These are phyloP conservation scores for Cercospora sesami DNA, from an alignment of 2,329 filamentous ascomycete genomes.

Conservation along the genomic window DNA sequence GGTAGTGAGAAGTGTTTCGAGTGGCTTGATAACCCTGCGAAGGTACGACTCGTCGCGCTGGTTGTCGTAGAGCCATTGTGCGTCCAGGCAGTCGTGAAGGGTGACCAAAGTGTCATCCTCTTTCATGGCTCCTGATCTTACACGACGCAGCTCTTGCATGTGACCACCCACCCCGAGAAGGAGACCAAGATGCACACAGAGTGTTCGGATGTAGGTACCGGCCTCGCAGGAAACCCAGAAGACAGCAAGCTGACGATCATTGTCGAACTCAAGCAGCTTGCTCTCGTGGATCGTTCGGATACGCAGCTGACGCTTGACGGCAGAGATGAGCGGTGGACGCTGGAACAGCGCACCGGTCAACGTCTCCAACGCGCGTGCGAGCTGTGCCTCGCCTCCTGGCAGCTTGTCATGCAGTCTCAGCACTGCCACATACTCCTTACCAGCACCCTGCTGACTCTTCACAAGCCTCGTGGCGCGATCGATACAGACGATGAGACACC, in stretches of 20 bases:
- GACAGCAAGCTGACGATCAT: conserved; percentile 92
- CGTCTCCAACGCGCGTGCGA: conserved; percentile 90
- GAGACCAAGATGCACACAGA: conserved; percentile 88
- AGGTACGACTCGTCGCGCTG: conserved; percentile 91
- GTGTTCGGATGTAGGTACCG: conserved; percentile 96
- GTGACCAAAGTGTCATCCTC: conserved; percentile 88
- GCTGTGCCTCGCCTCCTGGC: conserved; percentile 87
- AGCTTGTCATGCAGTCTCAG: conserved; percentile 94
- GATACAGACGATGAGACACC: conserved; percentile 91
- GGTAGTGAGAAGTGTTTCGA: conserved; percentile 85
- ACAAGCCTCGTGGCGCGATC: conserved; percentile 96
- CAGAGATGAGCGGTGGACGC: conserved; percentile 93
- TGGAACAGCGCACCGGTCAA: conserved; percentile 96
- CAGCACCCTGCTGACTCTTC: conserved; percentile 97
- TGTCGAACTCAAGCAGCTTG: conserved; percentile 95
- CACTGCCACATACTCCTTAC: conserved; percentile 98
- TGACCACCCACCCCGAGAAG: conserved; percentile 82
- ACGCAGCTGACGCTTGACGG: conserved; percentile 97
- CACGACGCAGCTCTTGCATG: conserved; percentile 97
- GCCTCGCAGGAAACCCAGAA: conserved; percentile 99
- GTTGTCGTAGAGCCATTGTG: conserved; percentile 95
- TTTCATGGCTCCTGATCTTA: conserved; percentile 91
- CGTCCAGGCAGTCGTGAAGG: conserved; percentile 91
- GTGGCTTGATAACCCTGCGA: conserved; percentile 83
- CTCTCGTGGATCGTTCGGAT: conserved; percentile 97